Evolutionary conservation across 805 yeast genomes (phyloP), one percentile per base, ranked within the genome.

Genomic region (Metschnikowia hibisci): DNA sequence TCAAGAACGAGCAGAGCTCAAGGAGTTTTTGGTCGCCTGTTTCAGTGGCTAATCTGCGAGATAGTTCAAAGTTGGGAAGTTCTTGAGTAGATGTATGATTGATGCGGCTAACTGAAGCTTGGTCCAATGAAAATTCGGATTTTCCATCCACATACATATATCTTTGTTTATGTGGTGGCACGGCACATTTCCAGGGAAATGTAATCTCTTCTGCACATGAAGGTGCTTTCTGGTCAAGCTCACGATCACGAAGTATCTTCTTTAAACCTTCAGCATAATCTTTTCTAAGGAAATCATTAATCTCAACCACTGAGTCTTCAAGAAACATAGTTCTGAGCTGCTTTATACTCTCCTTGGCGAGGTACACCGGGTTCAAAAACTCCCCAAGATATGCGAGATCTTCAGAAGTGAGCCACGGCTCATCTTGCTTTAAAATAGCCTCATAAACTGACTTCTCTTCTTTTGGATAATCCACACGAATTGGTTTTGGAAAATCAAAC

Each of bases 151-250:
- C 72, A 59, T 88, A 91, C 70, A 88, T 62, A 58, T 74, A 93
- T 48, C 96, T 70, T 67, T 89, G 90, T 60, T 93, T 88, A 58
- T 91, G 98, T 7, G 97, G 93, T 7, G 99, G 98, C 37, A 84
- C 77, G 0, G 97, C 93, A 32, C 89, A 73, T 48, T 84, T 82
- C 99, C 99, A 93, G 6, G 96, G 96, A 38, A 62, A 69, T 8
- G 58, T 41, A 1, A 86, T 77, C 22, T 85, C 85, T 1, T 61
- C 54, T 11, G 82, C 73, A 0, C 56, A 62, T 28, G 65, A 64
- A 4, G 96, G 95, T 57, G 80, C 77, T 25, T 68, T 63, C 40
- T 71, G 73, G 36, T 84, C 78, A 13, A 88, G 69, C 56, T 87
- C 96, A 5, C 68, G 68, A 13, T 64, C 62, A 53, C 84, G 73